phyloP scores from a whole-genome alignment of 495 filamentous ascomycete species.

The Acidomyces sp. region DNA sequence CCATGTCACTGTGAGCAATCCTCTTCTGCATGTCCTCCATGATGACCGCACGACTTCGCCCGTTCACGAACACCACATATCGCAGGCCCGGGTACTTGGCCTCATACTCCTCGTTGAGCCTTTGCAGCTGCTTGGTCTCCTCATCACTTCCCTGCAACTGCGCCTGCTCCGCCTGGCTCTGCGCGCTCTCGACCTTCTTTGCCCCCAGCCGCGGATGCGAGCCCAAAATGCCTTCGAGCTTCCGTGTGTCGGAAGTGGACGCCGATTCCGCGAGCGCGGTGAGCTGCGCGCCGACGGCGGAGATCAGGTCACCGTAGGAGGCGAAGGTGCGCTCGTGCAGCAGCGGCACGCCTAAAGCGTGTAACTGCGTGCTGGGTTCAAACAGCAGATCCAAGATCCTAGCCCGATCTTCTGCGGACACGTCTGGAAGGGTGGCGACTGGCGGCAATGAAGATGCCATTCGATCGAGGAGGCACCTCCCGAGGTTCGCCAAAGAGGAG shows the following conservation, averaged over 20 bases:
- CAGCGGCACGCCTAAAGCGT: conserved; percentile 53
- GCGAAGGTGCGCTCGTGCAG: conserved; percentile 50
- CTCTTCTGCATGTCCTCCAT: conserved; percentile 75
- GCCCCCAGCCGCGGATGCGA: conserved; percentile 80
- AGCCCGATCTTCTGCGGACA: conserved; percentile 44
- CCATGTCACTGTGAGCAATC: conserved; percentile 54
- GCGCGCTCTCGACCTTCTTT: conserved; percentile 60
- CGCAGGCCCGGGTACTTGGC: conserved; percentile 61
- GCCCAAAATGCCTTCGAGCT: conserved; percentile 60
- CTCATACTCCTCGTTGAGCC: conserved; percentile 75
- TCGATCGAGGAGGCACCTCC: no score
- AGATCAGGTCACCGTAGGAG: conserved; percentile 47
- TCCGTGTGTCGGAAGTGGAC: conserved; percentile 39
- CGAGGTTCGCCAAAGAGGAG: no score
- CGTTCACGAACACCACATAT: conserved; percentile 93
- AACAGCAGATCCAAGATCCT: conserved; percentile 71
- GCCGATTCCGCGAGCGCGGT: conserved; percentile 40
- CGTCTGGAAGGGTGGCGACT: conserved; percentile 37
- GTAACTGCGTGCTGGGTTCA: conserved; percentile 66
- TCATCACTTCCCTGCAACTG: conserved; percentile 44
- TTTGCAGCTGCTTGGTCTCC: conserved; percentile 45
- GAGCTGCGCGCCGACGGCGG: conserved; percentile 43
- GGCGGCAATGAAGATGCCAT: no score
- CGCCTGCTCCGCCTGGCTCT: conserved; percentile 68
- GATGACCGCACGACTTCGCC: conserved; percentile 54